Conservation (phyloP, 2,329 filamentous ascomycete genomes). For the Colletotrichum sidae region DNA sequence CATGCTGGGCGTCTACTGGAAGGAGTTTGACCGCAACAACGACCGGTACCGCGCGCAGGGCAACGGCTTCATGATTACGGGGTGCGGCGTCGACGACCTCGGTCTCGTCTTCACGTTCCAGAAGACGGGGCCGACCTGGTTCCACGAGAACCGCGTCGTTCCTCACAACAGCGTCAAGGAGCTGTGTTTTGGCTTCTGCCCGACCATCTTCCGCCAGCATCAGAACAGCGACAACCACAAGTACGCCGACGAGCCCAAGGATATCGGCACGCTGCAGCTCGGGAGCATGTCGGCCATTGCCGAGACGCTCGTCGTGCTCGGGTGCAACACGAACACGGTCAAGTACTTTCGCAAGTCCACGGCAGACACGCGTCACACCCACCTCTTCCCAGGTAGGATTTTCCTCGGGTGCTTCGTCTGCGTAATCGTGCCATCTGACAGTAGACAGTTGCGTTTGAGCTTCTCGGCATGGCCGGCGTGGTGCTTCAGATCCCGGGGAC, state of each 20-base stretch:
- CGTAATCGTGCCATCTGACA: background rate
- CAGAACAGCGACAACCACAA: slow-evolving; percentile 22
- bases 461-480: slow-evolving; percentile 54
- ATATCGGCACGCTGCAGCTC: slow-evolving; percentile 37
- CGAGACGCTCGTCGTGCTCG: slow-evolving; percentile 52
- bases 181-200: slow-evolving; percentile 53
- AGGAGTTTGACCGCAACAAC: slow-evolving; percentile 49
- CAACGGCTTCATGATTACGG: slow-evolving; percentile 49
- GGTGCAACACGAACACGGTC: slow-evolving; percentile 50
- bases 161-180: slow-evolving; percentile 51
- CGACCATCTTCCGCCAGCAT: slow-evolving; percentile 49
- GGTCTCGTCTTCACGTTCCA: slow-evolving; percentile 54
- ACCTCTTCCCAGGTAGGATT: slow-evolving; percentile 42
- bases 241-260: slow-evolving; percentile 40
- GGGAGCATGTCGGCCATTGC: slow-evolving; percentile 45
- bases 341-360: slow-evolving; percentile 43
- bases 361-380: slow-evolving; percentile 36
- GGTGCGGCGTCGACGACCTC: slow-evolving; percentile 47
- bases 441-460: slow-evolving; percentile 49
- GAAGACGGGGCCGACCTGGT: slow-evolving; percentile 49
- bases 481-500: slow-evolving; percentile 50
- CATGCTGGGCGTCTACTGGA: slow-evolving; percentile 56
- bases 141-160: slow-evolving; percentile 50
- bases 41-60: slow-evolving; percentile 52
- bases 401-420: rapidly evolving